These are phyloP conservation scores for Coccomyxa sp. DNA, from an alignment of 139 green algal species.

Conservation along the genomic window DNA sequence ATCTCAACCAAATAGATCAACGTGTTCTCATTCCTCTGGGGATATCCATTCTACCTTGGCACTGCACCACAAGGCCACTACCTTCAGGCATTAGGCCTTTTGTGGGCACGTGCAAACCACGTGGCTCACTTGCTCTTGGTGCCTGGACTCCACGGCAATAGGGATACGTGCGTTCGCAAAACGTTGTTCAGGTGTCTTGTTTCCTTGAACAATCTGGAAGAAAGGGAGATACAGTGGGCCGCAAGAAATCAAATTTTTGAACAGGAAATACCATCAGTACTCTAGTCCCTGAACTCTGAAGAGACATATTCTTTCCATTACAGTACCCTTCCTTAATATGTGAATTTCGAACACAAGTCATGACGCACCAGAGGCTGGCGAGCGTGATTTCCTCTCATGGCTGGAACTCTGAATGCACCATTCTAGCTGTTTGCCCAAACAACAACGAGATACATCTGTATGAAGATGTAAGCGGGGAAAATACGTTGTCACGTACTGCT, in stretches of 20 bases:
- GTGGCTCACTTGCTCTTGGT: no score
- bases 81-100: no score
- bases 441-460: constrained; percentile 15
- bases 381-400: background rate
- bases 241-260: background rate
- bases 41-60: no score
- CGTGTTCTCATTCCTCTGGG: no score
- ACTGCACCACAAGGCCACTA: no score
- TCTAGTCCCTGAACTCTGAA: background rate
- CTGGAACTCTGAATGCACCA: background rate
- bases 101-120: no score
- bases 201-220: background rate
- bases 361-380: background rate
- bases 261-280: background rate
- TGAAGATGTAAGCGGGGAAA: background rate
- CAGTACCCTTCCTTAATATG: background rate
- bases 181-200: background rate
- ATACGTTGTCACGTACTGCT: background rate
- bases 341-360: background rate
- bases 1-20: no score
- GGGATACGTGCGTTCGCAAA: background rate
- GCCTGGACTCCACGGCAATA: no score
- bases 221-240: background rate
- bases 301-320: background rate
- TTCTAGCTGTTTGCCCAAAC: constrained; percentile 15